Evolutionary conservation across 345 rosid genomes (phyloP), one percentile per base, ranked within the genome.

Genomic region (Rhodomyrtus tomentosa): DNA sequence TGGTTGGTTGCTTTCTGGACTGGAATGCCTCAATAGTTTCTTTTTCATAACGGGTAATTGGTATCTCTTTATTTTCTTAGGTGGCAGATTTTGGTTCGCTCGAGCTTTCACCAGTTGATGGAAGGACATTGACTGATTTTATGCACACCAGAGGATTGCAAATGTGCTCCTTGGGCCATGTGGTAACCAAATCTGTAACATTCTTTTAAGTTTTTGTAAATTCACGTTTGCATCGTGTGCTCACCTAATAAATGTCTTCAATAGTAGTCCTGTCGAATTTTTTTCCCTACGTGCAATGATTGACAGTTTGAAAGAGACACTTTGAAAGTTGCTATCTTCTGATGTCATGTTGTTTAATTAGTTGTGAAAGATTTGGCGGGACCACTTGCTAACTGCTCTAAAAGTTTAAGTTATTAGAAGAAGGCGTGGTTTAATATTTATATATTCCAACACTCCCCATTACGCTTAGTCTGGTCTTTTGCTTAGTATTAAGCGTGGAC

Each of bases 51-150:
- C n/a, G 14, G 42, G 54, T 82, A 38, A 82, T n/a, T 73, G 45
- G 25, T 62, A 83, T 83, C 52, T 86, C 59, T 86, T 20, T 81
- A 50, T 81, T 81, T 81, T 86, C 51, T 81, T 88, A 96, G 99
- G 99, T 96, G 85, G 95, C 98, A 86, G 99, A 96, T 90, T 96
- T 96, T 90, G 98, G 98, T 84, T 96, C 98, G 84, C 98, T 96
- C 73, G 99, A 96, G 90, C 98, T 96, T 91, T 96, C 99, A 59
- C 99, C 99, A 4, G 99, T 96, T 2, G 99, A 96, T 85, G 99
- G 99, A 82, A 94, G 98, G 90, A 95, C 99, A 81, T 89, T 96
- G 89, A 96, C 98, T 74, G 99, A 96, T 88, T 96, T 96, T 90
- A 95, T 96, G 99, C 99, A 96, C 87, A 92, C 98, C 73, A 94